phyloP scores from a whole-genome alignment of 75 land plant species.

The Adiantum capillusveneris region DNA sequence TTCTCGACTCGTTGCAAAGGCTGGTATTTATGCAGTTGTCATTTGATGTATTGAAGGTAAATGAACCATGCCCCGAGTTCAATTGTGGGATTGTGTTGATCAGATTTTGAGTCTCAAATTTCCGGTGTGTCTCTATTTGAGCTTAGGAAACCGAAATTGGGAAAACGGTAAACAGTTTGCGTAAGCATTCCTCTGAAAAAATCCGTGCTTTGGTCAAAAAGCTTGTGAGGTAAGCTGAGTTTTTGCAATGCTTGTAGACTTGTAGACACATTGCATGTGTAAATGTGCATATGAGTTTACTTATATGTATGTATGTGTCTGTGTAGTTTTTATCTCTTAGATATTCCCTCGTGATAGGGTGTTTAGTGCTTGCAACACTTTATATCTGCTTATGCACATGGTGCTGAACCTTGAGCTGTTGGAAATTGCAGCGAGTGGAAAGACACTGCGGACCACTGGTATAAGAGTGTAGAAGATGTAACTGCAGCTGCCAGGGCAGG shows the following conservation, averaged over 20 bases:
- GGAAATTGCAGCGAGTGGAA: slow-evolving; percentile 67
- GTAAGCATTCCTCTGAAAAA: slow-evolving; percentile 64
- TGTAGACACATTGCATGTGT: no score
- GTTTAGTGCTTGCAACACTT: no score
- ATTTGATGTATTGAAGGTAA: slow-evolving; percentile 1
- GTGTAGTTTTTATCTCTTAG: no score
- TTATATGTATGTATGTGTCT: no score
- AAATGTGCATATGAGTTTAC: no score
- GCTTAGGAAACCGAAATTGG: slow-evolving; percentile 83
- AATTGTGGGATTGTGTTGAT: no score
- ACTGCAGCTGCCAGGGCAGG: slow-evolving; percentile 52
- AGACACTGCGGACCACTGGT: slow-evolving; percentile 68
- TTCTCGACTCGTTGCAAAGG: slow-evolving; percentile 1
- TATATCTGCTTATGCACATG: no score
- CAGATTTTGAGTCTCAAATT: no score
- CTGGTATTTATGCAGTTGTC: slow-evolving; percentile 1
- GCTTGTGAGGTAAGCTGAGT: neutral
- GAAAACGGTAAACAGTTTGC: slow-evolving; percentile 63
- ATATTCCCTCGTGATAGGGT: no score
- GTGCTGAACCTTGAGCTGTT: no score
- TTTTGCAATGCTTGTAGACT: no score
- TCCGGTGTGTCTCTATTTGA: neutral
- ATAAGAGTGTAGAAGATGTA: slow-evolving; percentile 39
- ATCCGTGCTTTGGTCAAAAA: slow-evolving; percentile 57
- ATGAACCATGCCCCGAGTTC: no score